Conservation (phyloP, 2,329 filamentous ascomycete species). For the Clarireedia paspali region DNA sequence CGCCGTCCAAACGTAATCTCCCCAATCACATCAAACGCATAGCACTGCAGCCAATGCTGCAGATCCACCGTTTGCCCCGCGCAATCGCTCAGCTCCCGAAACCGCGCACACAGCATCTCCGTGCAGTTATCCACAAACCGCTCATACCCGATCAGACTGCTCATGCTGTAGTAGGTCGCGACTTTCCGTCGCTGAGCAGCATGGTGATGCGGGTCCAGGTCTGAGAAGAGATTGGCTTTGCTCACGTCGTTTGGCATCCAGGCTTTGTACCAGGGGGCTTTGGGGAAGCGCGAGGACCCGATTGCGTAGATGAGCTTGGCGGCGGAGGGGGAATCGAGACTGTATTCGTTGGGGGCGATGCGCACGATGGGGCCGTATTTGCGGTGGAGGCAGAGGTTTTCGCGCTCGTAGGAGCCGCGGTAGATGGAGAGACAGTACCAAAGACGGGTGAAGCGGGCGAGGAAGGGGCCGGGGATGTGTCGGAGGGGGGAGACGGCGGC, state of each 20-base stretch:
- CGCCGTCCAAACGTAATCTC: constrained; percentile 37
- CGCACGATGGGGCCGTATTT: constrained; percentile 42
- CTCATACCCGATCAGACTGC: constrained; percentile 40
- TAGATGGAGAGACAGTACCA: constrained; percentile 34
- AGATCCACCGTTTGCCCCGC: constrained; percentile 31
- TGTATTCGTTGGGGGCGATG: constrained; percentile 42
- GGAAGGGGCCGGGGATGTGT: constrained; percentile 38
- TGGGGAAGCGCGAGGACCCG: constrained; percentile 21
- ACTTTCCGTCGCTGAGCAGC: constrained; percentile 34
- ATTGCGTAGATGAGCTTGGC: constrained; percentile 36
- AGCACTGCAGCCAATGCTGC: constrained; percentile 38
- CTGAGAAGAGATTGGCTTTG: constrained; percentile 28
- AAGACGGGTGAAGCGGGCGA: constrained; percentile 36
- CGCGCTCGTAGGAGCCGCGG: constrained; percentile 9
- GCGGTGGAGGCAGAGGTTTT: constrained; percentile 31
- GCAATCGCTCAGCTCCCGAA: constrained; percentile 32
- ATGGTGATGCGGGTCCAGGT: constrained; percentile 32
- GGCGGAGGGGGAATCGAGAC: constrained; percentile 35
- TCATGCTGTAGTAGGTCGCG: constrained; percentile 40
- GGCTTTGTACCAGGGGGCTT: constrained; percentile 19
- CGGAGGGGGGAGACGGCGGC: constrained; percentile 25
- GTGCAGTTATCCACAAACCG: constrained; percentile 40
- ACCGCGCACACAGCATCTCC: constrained; percentile 32
- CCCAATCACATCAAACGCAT: constrained; percentile 44
- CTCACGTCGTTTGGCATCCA: constrained; percentile 19